Conservation (phyloP, 495 filamentous ascomycete genomes). For the Parmelia sp. region DNA sequence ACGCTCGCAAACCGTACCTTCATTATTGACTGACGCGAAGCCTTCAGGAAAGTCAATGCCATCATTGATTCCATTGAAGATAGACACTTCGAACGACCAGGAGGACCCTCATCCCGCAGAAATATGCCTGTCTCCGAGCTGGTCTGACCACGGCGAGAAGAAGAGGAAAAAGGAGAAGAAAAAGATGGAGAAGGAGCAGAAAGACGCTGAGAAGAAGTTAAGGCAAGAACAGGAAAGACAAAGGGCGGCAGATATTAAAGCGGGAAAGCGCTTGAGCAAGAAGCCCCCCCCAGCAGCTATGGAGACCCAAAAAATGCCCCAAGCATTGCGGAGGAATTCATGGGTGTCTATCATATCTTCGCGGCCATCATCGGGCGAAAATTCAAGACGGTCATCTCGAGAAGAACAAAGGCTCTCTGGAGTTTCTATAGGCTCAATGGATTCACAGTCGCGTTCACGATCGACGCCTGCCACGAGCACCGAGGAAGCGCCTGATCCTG, state of each 20-base stretch:
- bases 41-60: constrained; percentile 7
- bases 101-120: constrained; percentile 11
- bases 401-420: constrained; percentile 23
- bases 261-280: constrained; percentile 26
- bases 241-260: constrained; percentile 12
- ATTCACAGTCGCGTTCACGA: constrained; percentile 17
- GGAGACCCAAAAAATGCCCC: constrained; percentile 30
- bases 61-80: constrained; percentile 6
- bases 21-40: constrained; percentile 8
- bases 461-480: constrained; percentile 22
- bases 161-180: constrained; percentile 25
- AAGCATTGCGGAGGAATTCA: constrained; percentile 25
- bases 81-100: constrained; percentile 9
- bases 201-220: constrained; percentile 20
- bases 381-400: constrained; percentile 20
- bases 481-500: constrained; percentile 8
- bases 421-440: constrained; percentile 21
- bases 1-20: constrained; percentile 22
- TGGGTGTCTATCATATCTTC: constrained; percentile 22
- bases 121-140: constrained; percentile 28
- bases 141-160: constrained; percentile 28
- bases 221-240: constrained; percentile 26
- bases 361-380: constrained; percentile 20
- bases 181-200: constrained; percentile 23
- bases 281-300: constrained; percentile 29